Conservation (phyloP, 1,284 basidiomycete genomes). For the Boletus hoseneyae region DNA sequence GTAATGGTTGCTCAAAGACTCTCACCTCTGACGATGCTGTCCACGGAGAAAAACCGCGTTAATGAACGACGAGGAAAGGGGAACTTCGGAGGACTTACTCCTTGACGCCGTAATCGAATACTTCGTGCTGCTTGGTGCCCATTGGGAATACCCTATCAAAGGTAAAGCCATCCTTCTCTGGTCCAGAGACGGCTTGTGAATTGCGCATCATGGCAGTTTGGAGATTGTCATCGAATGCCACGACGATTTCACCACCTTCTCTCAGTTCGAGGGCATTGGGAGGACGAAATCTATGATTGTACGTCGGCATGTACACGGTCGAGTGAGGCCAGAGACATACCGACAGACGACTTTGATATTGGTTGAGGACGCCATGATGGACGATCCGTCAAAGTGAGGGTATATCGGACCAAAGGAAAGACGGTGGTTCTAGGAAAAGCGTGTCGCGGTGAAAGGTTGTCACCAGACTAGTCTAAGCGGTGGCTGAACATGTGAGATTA, state of each 20-base stretch:
- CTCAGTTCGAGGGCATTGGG: constrained; percentile 90
- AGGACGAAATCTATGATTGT: constrained; percentile 79
- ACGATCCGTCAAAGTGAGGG: constrained; percentile 27
- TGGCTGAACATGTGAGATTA: constrained; percentile 29
- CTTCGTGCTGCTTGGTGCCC: constrained; percentile 87
- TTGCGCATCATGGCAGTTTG: constrained; percentile 82
- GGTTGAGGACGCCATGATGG: constrained; percentile 67
- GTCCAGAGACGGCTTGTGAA: constrained; percentile 61
- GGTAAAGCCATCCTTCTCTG: constrained; percentile 91
- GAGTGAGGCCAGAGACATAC: constrained; percentile 44
- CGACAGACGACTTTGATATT: constrained; percentile 96
- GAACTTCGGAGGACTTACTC: constrained; percentile 57
- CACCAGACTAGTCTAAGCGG: too few relatives aligned
- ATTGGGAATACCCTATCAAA: constrained; percentile 98
- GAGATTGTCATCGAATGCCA: constrained; percentile 83
- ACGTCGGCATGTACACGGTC: constrained; percentile 7
- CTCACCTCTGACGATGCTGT: constrained; percentile 76
- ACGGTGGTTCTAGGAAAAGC: constrained; percentile 10
- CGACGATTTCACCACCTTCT: constrained; percentile 89
- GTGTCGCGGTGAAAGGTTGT: constrained; percentile 24
- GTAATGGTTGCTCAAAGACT: constrained; percentile 2
- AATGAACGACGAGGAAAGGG: constrained; percentile 12
- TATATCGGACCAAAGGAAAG: constrained; percentile 17
- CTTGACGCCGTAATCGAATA: constrained; percentile 98
- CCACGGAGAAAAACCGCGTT: constrained; percentile 15